These are phyloP conservation scores for Corniculantispora saksenae DNA, from an alignment of 2,329 filamentous ascomycete genomes.

Conservation along the genomic window DNA sequence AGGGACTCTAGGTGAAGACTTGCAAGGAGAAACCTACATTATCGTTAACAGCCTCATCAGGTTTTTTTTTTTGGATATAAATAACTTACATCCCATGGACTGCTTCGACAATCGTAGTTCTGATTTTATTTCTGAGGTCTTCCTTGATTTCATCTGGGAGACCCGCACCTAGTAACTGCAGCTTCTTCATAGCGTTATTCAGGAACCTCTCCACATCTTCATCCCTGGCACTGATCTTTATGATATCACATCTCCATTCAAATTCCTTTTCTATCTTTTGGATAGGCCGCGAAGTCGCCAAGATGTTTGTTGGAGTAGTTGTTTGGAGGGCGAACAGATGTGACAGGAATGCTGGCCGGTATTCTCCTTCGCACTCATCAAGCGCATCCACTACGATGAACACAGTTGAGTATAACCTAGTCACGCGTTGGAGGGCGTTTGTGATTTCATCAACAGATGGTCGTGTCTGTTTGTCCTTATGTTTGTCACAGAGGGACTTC, in stretches of 20 bases:
- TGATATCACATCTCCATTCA: neutral
- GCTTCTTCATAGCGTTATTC: neutral
- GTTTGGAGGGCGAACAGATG: neutral
- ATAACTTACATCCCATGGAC: slow-evolving; percentile 16
- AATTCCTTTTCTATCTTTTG: slow-evolving; percentile 17
- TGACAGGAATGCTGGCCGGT: neutral
- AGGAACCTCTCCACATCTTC: slow-evolving; percentile 23
- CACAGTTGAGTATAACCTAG: neutral
- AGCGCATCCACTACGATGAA: slow-evolving; percentile 30
- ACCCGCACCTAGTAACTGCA: too few species aligned
- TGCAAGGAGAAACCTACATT: slow-evolving; percentile 19
- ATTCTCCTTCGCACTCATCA: slow-evolving; percentile 23
- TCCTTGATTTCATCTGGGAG: too few species aligned
- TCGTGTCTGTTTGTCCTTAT: neutral
- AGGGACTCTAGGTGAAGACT: slow-evolving; percentile 12
- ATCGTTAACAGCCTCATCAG: neutral
- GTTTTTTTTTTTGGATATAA: neutral
- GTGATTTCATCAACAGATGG: slow-evolving; percentile 9
- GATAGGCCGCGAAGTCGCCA: slow-evolving; percentile 28
- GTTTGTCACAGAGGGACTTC: slow-evolving; percentile 23
- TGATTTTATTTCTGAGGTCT: slow-evolving; percentile 18
- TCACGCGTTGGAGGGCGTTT: slow-evolving; percentile 1
- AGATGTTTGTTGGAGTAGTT: slow-evolving; percentile 13
- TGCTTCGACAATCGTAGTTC: slow-evolving; percentile 11
- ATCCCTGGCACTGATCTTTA: slow-evolving; percentile 23